Conservation (phyloP, 768 basidiomycete genomes). For the Tephrocybe sp. region DNA sequence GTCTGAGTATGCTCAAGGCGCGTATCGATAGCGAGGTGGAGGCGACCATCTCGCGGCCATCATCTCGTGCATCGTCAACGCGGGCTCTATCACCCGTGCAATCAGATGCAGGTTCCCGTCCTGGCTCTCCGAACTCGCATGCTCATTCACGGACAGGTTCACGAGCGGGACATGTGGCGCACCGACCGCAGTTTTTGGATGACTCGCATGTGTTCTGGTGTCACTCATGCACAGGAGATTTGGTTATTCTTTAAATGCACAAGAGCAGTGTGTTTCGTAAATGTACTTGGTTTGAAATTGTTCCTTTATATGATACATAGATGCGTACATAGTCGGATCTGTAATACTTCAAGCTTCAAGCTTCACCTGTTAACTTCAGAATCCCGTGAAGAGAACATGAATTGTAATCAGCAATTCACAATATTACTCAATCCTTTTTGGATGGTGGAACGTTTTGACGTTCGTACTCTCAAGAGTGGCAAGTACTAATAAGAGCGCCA, state of each 20-base stretch:
- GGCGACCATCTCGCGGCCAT: slow-evolving; percentile 39
- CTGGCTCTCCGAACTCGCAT: slow-evolving; percentile 21
- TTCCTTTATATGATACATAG: too few relatives aligned
- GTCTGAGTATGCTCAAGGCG: slow-evolving; percentile 87
- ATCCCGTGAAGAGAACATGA: too few relatives aligned
- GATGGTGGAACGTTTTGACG: too few relatives aligned
- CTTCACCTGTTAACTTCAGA: too few relatives aligned
- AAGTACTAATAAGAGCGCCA: too few relatives aligned
- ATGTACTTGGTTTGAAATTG: too few relatives aligned
- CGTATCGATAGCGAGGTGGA: slow-evolving; percentile 82
- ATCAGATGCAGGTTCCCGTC: slow-evolving; percentile 31
- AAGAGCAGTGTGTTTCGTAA: too few relatives aligned
- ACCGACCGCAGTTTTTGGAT: slow-evolving; percentile 78
- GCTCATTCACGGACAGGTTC: slow-evolving; percentile 20
- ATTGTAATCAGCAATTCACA: too few relatives aligned
- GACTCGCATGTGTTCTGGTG: slow-evolving; percentile 93
- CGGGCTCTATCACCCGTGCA: slow-evolving; percentile 57
- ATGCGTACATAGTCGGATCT: too few relatives aligned
- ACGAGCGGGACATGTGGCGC: slow-evolving; percentile 19
- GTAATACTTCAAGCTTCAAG: too few relatives aligned
- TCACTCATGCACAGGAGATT: slow-evolving; percentile 76
- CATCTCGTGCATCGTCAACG: slow-evolving; percentile 34
- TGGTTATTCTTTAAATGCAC: slow-evolving; percentile 64
- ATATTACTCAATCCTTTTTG: too few relatives aligned
- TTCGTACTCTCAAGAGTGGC: too few relatives aligned